These are phyloP conservation scores for Talaromyces amestolkiae DNA, from an alignment of 2,329 filamentous ascomycete genomes.

Conservation along the genomic window DNA sequence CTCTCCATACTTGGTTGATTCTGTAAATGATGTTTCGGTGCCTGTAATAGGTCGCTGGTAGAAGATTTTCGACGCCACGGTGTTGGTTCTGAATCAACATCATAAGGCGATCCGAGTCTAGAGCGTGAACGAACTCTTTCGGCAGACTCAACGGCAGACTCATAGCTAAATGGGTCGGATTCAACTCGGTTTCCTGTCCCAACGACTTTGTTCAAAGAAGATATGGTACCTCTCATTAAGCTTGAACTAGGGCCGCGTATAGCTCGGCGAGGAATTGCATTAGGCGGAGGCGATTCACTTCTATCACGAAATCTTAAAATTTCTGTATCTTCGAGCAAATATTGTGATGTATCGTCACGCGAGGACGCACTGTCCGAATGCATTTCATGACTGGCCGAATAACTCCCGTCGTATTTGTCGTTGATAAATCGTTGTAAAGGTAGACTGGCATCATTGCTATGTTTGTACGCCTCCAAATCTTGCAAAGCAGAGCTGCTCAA, in stretches of 20 bases:
- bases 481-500: slow-evolving; percentile 28
- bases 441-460: slow-evolving; percentile 35
- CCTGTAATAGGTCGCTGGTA: slow-evolving; percentile 12
- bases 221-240: slow-evolving; percentile 20
- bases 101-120: slow-evolving; percentile 18
- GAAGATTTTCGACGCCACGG: slow-evolving; percentile 16
- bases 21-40: slow-evolving; percentile 15
- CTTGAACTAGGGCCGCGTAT: slow-evolving; percentile 18
- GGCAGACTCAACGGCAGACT: neutral
- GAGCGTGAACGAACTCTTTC: slow-evolving; percentile 14
- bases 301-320: slow-evolving; percentile 4
- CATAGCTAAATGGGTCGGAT: slow-evolving; percentile 10
- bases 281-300: slow-evolving; percentile 18
- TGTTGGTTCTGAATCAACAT: slow-evolving; percentile 7
- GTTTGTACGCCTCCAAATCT: slow-evolving; percentile 26
- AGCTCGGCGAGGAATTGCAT: slow-evolving; percentile 18
- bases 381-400: slow-evolving; percentile 20
- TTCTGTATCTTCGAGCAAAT: neutral
- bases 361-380: slow-evolving; percentile 6
- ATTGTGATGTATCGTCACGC: slow-evolving; percentile 2
- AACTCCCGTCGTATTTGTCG: slow-evolving; percentile 33
- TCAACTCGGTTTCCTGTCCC: neutral
- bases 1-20: slow-evolving; percentile 19
- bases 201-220: slow-evolving; percentile 19
- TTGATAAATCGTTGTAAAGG: slow-evolving; percentile 42